Evolutionary conservation across 306 rosid species (phyloP), one percentile per base, ranked within the genome.

Genomic region (Cucurbita maxima): DNA sequence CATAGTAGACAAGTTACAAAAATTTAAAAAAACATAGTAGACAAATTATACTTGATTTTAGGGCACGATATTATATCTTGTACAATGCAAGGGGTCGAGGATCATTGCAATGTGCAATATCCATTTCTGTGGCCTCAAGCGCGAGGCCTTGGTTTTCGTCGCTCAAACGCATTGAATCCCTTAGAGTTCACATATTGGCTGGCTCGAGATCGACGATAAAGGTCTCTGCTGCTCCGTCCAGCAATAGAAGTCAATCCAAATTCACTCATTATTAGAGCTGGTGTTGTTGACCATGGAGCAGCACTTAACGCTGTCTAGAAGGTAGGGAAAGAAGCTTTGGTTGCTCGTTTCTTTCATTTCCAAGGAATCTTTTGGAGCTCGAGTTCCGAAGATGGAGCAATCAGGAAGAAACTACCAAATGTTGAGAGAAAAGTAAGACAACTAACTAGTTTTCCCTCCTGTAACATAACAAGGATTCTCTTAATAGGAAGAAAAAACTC

Each of bases 251-350:
- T 57, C 71, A 91, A 72, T 72, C 97, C 25, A 85, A 77, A 63
- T 95, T 91, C 34, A 83, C 76, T 95, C 58, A 95, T 91, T 30
- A 91, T 95, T 43, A 97, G 99, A 25, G 99, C 99, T 8, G 99
- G 99, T 8, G 99, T 95, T 63, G 99, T 97, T 0, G 97, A 97
- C 69, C 99, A 95, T 30, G 99, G 99, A 2, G 99, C 97, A 5
- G 97, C 99, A 19, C 92, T 95, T 54, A 97, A 95, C 58, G 97
- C 97, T 8, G 97, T 95, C 36, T 96, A 91, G 84, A 91, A 91
- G 97, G 99, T 95, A 69, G 1, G 8, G 6, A 19, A 44, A 45
- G 7, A 22, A 68, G 57, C 54, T 66, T 57, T n/a, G 38, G 22
- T 12, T 40, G 9, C 5, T 54, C 9, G 61, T 47, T 61, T 19